Evolutionary conservation across 768 basidiomycete genomes (phyloP).

Genomic region (Mycena polygramma): DNA sequence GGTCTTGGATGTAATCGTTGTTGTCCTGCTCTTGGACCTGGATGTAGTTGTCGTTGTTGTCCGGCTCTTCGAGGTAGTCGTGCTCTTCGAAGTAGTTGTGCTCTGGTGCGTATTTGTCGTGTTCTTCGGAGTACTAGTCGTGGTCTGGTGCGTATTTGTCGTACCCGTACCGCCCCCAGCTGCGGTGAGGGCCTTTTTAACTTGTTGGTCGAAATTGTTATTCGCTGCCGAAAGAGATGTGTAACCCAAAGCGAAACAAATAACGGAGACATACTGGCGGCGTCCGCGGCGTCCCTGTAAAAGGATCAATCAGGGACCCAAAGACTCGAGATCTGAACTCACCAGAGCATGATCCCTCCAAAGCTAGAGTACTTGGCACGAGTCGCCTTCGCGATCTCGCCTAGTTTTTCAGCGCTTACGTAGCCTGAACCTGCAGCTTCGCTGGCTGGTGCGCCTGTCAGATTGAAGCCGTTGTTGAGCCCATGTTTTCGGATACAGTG

Average conservation of each 20-base stretch:
- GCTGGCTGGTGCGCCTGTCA: slow-evolving; percentile 61
- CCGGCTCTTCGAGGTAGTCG: too few relatives aligned
- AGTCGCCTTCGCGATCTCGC: slow-evolving; percentile 56
- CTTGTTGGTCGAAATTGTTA: slow-evolving; percentile 47
- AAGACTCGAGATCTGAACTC: not conserved
- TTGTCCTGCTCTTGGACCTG: too few relatives aligned
- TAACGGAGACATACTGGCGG: slow-evolving; percentile 19
- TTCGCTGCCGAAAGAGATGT: slow-evolving; percentile 41
- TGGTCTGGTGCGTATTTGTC: not conserved
- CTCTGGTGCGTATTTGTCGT: too few relatives aligned
- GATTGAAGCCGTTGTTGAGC: slow-evolving; percentile 51
- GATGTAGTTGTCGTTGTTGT: not conserved
- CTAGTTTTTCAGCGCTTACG: slow-evolving; percentile 59
- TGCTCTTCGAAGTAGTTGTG: too few relatives aligned
- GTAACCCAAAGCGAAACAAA: not conserved
- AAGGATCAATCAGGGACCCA: not conserved
- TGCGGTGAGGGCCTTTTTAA: slow-evolving; percentile 47
- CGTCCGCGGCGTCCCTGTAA: slow-evolving; percentile 33
- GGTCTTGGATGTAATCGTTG: too few relatives aligned
- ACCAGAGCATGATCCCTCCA: slow-evolving; percentile 69
- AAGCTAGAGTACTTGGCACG: slow-evolving; percentile 69
- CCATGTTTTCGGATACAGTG: slow-evolving; percentile 41
- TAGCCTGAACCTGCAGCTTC: slow-evolving; percentile 62
- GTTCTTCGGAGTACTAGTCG: too few relatives aligned
- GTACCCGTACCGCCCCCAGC: slow-evolving; percentile 35